A percentile compares a stretch with the other conserved stretches of the same genome.
These are phyloP conservation scores for Epichloe amarillans DNA, from an alignment of 2,329 filamentous ascomycete species.

Conservation along the genomic window DNA sequence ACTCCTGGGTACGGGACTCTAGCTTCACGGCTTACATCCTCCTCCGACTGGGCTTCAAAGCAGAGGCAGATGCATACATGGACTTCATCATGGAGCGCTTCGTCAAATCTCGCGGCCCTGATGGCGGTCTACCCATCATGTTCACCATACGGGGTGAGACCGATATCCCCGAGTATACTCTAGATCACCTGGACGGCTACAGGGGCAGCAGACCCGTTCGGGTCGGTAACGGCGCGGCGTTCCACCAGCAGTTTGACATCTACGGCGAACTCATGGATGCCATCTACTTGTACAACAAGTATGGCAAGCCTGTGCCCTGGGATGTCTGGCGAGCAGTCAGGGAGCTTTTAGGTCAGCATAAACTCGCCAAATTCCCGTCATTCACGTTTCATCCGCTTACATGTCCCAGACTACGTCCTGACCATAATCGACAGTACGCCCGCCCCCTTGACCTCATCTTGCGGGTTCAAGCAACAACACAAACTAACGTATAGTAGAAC, in stretches of 20 bases:
- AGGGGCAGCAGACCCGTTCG: slow-evolving; percentile 57
- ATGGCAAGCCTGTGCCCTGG: slow-evolving; percentile 63
- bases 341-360: slow-evolving; percentile 40
- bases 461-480: too few species aligned
- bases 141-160: slow-evolving; percentile 66
- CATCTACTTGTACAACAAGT: slow-evolving; percentile 69
- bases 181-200: slow-evolving; percentile 61
- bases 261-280: slow-evolving; percentile 69
- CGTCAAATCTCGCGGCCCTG: slow-evolving; percentile 41
- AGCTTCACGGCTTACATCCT: slow-evolving; percentile 70
- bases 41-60: slow-evolving; percentile 59
- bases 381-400: background rate
- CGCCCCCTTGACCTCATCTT: background rate
- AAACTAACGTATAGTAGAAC: slow-evolving; percentile 25
- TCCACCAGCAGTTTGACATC: slow-evolving; percentile 66
- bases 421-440: slow-evolving; percentile 45
- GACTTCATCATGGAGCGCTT: slow-evolving; percentile 63
- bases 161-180: slow-evolving; percentile 57
- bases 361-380: background rate
- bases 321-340: slow-evolving; percentile 63
- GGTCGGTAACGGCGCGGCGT: slow-evolving; percentile 65
- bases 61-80: slow-evolving; percentile 69
- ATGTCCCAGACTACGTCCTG: slow-evolving; percentile 49
- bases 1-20: slow-evolving; percentile 64
- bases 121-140: slow-evolving; percentile 63